Conservation (phyloP, 1,139 yeast genomes). For the Eremothecium gossypii region DNA sequence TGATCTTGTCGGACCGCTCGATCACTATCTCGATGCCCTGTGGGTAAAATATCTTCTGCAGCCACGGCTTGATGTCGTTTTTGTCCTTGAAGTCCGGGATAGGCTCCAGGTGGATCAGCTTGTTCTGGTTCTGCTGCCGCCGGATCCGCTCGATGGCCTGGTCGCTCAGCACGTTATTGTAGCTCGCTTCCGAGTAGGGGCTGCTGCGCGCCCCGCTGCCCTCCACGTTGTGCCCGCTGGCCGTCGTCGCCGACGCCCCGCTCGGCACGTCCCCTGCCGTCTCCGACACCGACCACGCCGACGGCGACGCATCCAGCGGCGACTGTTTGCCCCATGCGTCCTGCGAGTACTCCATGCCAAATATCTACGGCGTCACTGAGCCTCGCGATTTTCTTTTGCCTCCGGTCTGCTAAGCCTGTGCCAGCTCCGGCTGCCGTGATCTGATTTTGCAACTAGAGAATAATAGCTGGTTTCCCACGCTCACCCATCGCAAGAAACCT, state of each 20-base stretch:
- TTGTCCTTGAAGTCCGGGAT: slow-evolving; percentile 36
- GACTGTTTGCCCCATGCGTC: slow-evolving; percentile 5
- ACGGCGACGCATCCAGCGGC: slow-evolving; percentile 6
- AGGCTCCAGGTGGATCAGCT: slow-evolving; percentile 31
- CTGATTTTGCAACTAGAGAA: too few species aligned
- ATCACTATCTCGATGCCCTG: slow-evolving; percentile 56
- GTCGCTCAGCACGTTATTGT: slow-evolving; percentile 13
- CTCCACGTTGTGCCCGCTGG: slow-evolving; percentile 3
- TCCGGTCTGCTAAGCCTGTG: too few species aligned
- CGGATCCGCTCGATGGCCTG: slow-evolving; percentile 14
- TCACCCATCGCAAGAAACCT: too few species aligned
- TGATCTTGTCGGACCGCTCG: slow-evolving; percentile 59
- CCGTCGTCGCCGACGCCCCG: slow-evolving; percentile 5
- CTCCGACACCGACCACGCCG: slow-evolving; percentile 1
- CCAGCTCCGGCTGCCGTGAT: too few species aligned
- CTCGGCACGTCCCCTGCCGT: slow-evolving; percentile 5
- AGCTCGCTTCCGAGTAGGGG: slow-evolving; percentile 6
- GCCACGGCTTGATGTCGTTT: slow-evolving; percentile 60
- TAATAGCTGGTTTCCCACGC: too few species aligned
- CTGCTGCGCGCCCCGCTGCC: background rate
- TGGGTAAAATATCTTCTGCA: slow-evolving; percentile 39
- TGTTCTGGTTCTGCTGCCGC: slow-evolving; percentile 23
- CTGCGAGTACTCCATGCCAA: slow-evolving; percentile 7
- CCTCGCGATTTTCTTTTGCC: too few species aligned
- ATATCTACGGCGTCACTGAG: too few species aligned